Conservation (phyloP, 768 basidiomycete species). For the Lentinula boryana region DNA sequence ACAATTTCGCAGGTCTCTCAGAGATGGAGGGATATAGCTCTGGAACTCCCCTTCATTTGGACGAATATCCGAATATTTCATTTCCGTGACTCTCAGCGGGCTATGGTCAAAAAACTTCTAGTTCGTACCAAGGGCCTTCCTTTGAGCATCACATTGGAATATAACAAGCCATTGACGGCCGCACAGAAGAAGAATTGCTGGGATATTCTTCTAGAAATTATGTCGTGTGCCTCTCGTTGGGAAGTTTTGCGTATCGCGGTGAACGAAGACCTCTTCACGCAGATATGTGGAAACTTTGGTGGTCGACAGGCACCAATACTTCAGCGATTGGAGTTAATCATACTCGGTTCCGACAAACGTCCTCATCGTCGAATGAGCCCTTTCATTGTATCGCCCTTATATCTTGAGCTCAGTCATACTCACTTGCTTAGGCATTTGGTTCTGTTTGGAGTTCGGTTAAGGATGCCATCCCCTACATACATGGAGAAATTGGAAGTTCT, state of each 20-base stretch:
- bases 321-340: background rate
- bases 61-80: slow-evolving; percentile 3
- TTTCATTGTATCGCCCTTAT: background rate
- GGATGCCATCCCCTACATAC: background rate
- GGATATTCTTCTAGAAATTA: background rate
- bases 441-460: background rate
- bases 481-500: slow-evolving; percentile 2
- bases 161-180: background rate
- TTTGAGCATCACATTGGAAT: background rate
- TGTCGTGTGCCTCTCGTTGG: background rate
- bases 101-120: background rate
- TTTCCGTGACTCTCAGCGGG: background rate
- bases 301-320: background rate
- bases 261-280: background rate
- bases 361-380: background rate
- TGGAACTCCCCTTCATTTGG: background rate
- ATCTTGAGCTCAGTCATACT: background rate
- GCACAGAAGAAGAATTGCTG: background rate
- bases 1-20: slow-evolving; percentile 2
- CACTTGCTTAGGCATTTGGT: background rate
- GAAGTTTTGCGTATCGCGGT: background rate
- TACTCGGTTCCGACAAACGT: background rate
- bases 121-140: background rate
- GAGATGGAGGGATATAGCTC: slow-evolving; percentile 5
- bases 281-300: background rate